These are phyloP conservation scores for Mimosa bimucronata DNA, from an alignment of 306 rosid genomes.

Conservation along the genomic window DNA sequence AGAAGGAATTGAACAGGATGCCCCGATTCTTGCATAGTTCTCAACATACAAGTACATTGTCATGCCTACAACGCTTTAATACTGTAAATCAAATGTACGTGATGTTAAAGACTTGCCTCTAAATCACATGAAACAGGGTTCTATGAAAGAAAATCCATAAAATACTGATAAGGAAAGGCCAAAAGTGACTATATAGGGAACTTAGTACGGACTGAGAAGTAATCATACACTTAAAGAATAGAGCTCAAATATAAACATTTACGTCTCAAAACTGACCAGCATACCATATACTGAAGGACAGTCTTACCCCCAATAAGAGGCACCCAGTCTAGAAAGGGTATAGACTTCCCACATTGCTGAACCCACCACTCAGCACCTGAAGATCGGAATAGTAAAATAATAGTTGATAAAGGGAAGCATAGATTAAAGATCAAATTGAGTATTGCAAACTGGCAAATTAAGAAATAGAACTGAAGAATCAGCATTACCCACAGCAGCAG, in stretches of 20 bases:
- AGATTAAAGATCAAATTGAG: background rate
- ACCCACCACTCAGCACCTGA: constrained; percentile 97
- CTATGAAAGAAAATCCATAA: background rate
- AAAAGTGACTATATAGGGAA: constrained; percentile 1
- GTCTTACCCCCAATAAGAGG: constrained; percentile 69
- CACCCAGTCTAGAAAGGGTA: constrained; percentile 80
- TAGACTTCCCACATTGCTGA: constrained; percentile 71
- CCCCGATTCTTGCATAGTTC: background rate
- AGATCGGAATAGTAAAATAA: background rate
- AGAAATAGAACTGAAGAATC: constrained; percentile 26
- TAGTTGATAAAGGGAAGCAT: too few relatives aligned
- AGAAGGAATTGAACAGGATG: background rate
- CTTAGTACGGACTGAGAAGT: background rate
- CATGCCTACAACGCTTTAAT: constrained; percentile 12
- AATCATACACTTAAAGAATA: constrained; percentile 1
- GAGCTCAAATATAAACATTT: constrained; percentile 15
- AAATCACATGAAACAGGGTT: background rate
- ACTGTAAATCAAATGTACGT: too few relatives aligned
- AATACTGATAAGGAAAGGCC: too few relatives aligned
- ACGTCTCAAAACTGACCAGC: constrained; percentile 19
- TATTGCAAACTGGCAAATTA: constrained; percentile 24
- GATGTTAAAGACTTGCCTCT: too few relatives aligned
- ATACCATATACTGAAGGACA: constrained; percentile 11
- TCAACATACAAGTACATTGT: background rate
- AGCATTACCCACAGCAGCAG: constrained; percentile 82